Conservation (phyloP, 345 rosid species). For the Toxicodendron radicans region DNA sequence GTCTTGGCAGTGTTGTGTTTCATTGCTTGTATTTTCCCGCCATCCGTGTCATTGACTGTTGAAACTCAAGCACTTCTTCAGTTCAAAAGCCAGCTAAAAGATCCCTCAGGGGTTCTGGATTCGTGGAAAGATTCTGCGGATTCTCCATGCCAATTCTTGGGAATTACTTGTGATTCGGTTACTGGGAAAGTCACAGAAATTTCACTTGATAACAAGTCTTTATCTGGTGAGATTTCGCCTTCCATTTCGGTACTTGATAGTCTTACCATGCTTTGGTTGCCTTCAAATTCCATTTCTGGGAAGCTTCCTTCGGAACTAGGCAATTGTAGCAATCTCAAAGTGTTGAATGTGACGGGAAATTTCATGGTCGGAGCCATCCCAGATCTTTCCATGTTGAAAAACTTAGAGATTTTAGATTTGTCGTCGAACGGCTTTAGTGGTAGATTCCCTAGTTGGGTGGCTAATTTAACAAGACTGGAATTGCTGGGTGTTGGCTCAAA, state of each 20-base stretch:
- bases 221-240: conserved; percentile 67
- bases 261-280: conserved; percentile 46
- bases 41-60: conserved; percentile 29
- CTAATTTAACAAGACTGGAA: conserved; percentile 49
- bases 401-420: conserved; percentile 55
- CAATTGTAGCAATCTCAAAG: conserved; percentile 48
- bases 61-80: conserved; percentile 67
- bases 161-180: conserved; percentile 52
- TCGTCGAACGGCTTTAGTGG: conserved; percentile 55
- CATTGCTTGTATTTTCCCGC: conserved; percentile 34
- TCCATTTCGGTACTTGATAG: conserved; percentile 49
- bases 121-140: conserved; percentile 63
- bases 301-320: conserved; percentile 50
- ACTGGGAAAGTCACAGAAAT: conserved; percentile 55
- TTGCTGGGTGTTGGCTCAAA: conserved; percentile 52
- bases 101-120: conserved; percentile 49
- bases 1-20: conserved; percentile 20
- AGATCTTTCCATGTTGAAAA: conserved; percentile 52
- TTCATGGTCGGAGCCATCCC: conserved; percentile 56
- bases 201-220: conserved; percentile 46
- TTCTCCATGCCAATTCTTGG: conserved; percentile 61
- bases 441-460: conserved; percentile 63
- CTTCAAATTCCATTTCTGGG: conserved; percentile 52
- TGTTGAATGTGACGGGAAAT: conserved; percentile 61
- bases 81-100: conserved; percentile 59